Base-by-base conservation (phyloP, 805 yeast species). In the Metschnikowia amazonensis region DNA sequence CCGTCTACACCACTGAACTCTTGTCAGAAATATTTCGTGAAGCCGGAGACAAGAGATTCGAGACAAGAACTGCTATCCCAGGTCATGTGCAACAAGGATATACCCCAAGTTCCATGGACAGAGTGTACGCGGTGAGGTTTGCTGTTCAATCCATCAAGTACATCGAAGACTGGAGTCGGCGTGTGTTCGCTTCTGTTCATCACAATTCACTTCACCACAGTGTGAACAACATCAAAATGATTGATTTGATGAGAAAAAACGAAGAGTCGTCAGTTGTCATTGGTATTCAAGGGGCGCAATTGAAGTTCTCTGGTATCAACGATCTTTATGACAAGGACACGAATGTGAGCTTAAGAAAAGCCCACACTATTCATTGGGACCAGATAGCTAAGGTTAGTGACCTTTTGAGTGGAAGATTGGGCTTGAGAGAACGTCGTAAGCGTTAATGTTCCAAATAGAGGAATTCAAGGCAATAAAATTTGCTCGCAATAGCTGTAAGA, bases 61-160 rank as follows among this genome's bases (percentile, higher is more conserved):
- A 90, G 59, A 85, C 94, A 14, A 84, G 95, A 64, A 89, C 96
- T 4, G 98, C 98, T 13, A 81, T 90, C 49, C 99, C 99, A 23
- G 99, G 99, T 25, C 98, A 92, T 63, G 94, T 92, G 47, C 99
- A 94, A 75, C 99, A 94, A 70, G 99, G 99, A 64, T 94, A 90
- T 49, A 79, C 81, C 44, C 99, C 99, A 42, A 84, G 96, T 6
- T 89, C 98, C 5, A 86, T 90, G 72, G 99, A 94, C 64, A 81
- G 98, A 65, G 83, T 89, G 31, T 78, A 84, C 53, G 96, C 96
- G 5, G 82, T 90, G 5, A 80, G 98, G 63, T 84, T 85, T 64
- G 96, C 96, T 3, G 85, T 92, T 55, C 85, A 82, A 67, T 89
- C 97, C 46, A 83, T 90, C 46, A 85, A 89, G 64, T 94, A 87